Conservation (phyloP, 2,329 filamentous ascomycete genomes). For the Phyllosticta citrichinensis region DNA sequence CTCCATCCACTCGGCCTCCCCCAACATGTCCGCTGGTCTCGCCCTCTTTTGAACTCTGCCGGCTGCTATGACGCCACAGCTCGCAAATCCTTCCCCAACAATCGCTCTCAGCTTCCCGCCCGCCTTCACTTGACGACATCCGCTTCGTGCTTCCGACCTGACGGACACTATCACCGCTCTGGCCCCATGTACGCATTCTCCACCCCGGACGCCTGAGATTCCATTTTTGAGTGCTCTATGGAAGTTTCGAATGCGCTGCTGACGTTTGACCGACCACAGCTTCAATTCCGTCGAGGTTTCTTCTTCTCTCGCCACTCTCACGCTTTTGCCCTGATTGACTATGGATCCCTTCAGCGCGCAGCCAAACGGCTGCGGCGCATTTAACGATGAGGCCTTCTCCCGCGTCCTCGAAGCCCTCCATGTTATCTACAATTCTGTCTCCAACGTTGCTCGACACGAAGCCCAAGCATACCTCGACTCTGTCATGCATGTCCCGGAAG, state of each 20-base stretch:
- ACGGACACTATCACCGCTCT: background rate
- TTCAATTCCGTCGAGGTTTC: background rate
- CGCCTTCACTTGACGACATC: background rate
- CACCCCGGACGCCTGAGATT: background rate
- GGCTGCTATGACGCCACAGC: constrained; percentile 7
- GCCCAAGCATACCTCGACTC: constrained; percentile 80
- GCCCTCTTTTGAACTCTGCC: background rate
- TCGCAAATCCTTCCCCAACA: background rate
- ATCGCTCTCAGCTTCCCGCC: background rate
- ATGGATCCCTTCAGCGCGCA: constrained; percentile 3
- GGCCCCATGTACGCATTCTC: background rate
- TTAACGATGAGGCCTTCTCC: constrained; percentile 34
- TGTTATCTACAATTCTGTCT: constrained; percentile 73
- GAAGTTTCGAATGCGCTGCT: too few species aligned
- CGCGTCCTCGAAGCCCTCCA: constrained; percentile 78
- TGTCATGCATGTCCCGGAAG: constrained; percentile 68
- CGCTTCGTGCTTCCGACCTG: background rate
- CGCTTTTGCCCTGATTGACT: background rate
- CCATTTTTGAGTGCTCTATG: too few species aligned
- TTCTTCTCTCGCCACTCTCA: background rate
- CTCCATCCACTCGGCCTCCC: background rate
- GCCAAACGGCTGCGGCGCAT: constrained; percentile 14
- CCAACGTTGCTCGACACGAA: constrained; percentile 72
- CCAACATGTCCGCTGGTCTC: background rate
- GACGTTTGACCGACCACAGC: background rate